Conservation (phyloP, 2,329 filamentous ascomycete genomes). For the Magnaporthiopsis poae region DNA sequence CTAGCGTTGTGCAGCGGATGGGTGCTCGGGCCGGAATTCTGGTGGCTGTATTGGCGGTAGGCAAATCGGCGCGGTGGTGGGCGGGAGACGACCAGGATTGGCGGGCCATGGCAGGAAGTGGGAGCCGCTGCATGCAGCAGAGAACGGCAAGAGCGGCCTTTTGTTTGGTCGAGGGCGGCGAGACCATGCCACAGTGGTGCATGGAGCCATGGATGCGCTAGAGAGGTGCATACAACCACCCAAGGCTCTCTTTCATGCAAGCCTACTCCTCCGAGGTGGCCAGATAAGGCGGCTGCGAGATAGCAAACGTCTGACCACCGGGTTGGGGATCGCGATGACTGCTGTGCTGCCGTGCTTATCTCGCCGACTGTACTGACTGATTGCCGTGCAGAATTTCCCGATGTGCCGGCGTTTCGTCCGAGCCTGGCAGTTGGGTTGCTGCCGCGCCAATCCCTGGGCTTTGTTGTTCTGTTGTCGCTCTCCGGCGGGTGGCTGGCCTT, state of each 20-base stretch:
- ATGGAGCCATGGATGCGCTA: no score
- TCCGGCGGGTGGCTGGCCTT: no score
- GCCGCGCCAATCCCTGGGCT: neutral
- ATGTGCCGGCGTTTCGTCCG: neutral
- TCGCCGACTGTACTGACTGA: neutral
- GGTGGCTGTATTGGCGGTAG: neutral
- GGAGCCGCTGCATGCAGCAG: neutral
- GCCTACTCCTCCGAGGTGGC: no score
- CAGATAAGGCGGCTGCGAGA: neutral
- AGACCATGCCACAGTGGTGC: no score
- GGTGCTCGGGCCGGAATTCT: neutral
- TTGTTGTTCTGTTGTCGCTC: neutral
- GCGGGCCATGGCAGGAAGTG: neutral
- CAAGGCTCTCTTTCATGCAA: no score
- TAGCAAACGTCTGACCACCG: neutral
- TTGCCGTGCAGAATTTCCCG: neutral
- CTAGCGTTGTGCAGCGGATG: neutral
- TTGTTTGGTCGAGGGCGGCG: no score
- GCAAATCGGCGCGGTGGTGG: neutral
- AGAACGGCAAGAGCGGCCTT: no score
- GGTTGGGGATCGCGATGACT: no score
- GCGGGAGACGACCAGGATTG: no score
- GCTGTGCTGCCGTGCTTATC: neutral
- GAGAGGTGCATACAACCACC: no score
- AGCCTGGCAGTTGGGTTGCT: neutral